Conservation (phyloP, 202 grass and related monocot genomes). For the Hordeum pubiflorum region DNA sequence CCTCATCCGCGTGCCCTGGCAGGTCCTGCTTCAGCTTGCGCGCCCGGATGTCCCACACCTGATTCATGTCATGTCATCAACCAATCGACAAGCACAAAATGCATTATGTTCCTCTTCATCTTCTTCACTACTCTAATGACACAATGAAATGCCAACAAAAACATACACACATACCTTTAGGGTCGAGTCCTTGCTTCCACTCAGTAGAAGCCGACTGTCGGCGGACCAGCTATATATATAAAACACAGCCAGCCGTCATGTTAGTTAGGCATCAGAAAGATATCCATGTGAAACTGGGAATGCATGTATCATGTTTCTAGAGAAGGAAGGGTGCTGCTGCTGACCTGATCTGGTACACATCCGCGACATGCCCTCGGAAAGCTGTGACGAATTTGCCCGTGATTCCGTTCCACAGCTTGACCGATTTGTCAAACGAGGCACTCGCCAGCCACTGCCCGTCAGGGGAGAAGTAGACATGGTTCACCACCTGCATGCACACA, state of each 20-base stretch:
- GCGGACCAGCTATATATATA: constrained; percentile 63
- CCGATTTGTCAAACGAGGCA: constrained; percentile 95
- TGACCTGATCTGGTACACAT: constrained; percentile 93
- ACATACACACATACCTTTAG: constrained; percentile 53
- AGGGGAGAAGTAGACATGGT: constrained; percentile 98
- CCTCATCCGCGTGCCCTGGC: constrained; percentile 89
- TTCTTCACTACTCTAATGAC: background rate
- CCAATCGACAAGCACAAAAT: background rate
- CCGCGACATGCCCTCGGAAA: constrained; percentile 86
- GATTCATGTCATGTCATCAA: background rate
- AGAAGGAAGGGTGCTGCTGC: background rate
- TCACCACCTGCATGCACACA: constrained; percentile 54
- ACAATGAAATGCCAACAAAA: background rate
- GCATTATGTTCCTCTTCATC: background rate
- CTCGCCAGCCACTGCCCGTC: constrained; percentile 97
- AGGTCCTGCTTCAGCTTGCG: constrained; percentile 91
- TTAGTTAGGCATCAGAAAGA: background rate
- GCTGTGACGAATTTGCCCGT: constrained; percentile 81
- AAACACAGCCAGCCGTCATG: background rate
- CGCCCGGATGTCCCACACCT: constrained; percentile 97
- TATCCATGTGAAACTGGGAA: background rate
- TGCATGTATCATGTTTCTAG: background rate
- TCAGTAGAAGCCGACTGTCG: constrained; percentile 91
- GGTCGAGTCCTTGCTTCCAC: constrained; percentile 97
- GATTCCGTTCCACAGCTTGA: constrained; percentile 96